Percentiles rank a stretch among this genome's conserved stretches.
These are phyloP conservation scores for Phyllosticta paracitricarpa DNA, from an alignment of 2,329 filamentous ascomycete genomes.

Conservation along the genomic window DNA sequence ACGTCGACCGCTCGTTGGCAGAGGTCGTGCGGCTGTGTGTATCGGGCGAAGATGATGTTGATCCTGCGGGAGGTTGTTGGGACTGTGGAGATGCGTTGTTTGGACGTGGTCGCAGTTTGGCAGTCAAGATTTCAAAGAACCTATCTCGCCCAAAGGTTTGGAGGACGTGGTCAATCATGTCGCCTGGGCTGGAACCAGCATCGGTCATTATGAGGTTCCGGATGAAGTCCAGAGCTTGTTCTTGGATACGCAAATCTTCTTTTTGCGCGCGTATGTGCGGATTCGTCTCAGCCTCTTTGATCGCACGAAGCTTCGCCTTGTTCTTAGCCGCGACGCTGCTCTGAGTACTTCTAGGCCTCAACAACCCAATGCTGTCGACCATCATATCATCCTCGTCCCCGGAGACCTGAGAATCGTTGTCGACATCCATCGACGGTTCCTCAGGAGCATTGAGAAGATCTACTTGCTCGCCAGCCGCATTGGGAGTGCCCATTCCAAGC, in stretches of 20 bases:
- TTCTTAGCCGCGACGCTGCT: constrained; percentile 27
- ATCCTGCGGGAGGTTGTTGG: constrained; percentile 3
- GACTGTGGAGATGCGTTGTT: background rate
- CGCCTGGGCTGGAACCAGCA: constrained; percentile 35
- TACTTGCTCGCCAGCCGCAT: constrained; percentile 51
- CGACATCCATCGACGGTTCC: constrained; percentile 32
- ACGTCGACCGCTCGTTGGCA: constrained; percentile 30
- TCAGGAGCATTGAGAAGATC: constrained; percentile 47
- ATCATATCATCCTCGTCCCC: constrained; percentile 35
- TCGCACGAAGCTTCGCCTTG: constrained; percentile 32
- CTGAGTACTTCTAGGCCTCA: constrained; percentile 19
- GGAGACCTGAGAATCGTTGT: constrained; percentile 22
- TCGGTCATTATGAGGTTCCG: constrained; percentile 73
- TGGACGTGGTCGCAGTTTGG: constrained; percentile 53
- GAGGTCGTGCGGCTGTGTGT: constrained; percentile 21
- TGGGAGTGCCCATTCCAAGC: constrained; percentile 45
- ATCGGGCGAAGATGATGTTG: background rate
- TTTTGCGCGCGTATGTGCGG: constrained; percentile 57
- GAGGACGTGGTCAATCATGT: constrained; percentile 81
- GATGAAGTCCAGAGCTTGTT: constrained; percentile 82
- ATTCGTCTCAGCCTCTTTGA: constrained; percentile 57
- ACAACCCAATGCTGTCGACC: constrained; percentile 31
- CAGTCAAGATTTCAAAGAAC: constrained; percentile 69
- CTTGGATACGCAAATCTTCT: constrained; percentile 77
- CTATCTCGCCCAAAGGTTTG: constrained; percentile 63